phyloP scores from a whole-genome alignment of 2,329 filamentous ascomycete genomes.

The Xylariaceae sp. region DNA sequence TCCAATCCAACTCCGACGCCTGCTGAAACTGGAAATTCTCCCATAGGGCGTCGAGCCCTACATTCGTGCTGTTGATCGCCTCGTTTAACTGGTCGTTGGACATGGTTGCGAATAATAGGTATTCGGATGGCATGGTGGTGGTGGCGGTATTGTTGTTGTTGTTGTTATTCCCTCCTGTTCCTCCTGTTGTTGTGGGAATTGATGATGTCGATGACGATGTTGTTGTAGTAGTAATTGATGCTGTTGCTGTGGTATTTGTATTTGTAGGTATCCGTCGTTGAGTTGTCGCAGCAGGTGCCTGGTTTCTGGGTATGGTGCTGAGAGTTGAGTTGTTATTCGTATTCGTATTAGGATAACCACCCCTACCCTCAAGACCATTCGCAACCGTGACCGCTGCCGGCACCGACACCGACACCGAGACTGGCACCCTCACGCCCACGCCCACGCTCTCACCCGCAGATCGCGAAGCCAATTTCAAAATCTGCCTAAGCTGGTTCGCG shows the following conservation, averaged over 20 bases:
- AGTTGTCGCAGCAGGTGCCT: conserved; percentile 6
- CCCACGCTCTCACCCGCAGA: conserved; percentile 22
- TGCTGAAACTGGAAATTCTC: conserved; percentile 34
- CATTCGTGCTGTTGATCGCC: conserved; percentile 32
- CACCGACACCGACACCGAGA: conserved; percentile 18
- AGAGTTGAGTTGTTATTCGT: conserved; percentile 17
- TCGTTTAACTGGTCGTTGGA: conserved; percentile 33
- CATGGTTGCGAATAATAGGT: conserved; percentile 33
- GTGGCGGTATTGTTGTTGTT: conserved; percentile 16
- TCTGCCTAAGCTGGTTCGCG: conserved; percentile 48
- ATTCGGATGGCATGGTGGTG: conserved; percentile 25
- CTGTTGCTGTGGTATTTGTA: too few species aligned
- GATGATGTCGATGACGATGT: conserved; percentile 5
- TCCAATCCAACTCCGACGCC: conserved; percentile 32
- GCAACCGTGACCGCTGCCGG: neutral
- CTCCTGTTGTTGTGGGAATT: conserved; percentile 22
- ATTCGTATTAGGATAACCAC: too few species aligned
- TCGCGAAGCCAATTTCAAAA: conserved; percentile 35
- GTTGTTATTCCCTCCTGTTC: conserved; percentile 4
- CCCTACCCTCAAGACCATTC: too few species aligned
- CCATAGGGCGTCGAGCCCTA: conserved; percentile 31
- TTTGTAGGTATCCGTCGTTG: too few species aligned
- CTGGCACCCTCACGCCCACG: conserved; percentile 17
- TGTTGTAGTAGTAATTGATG: conserved; percentile 21
- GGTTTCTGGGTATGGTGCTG: conserved; percentile 17